Evolutionary conservation across 116 monocot genomes (phyloP), one percentile per base, ranked within the genome.

Genomic region (Phalaenopsis hybrid): DNA sequence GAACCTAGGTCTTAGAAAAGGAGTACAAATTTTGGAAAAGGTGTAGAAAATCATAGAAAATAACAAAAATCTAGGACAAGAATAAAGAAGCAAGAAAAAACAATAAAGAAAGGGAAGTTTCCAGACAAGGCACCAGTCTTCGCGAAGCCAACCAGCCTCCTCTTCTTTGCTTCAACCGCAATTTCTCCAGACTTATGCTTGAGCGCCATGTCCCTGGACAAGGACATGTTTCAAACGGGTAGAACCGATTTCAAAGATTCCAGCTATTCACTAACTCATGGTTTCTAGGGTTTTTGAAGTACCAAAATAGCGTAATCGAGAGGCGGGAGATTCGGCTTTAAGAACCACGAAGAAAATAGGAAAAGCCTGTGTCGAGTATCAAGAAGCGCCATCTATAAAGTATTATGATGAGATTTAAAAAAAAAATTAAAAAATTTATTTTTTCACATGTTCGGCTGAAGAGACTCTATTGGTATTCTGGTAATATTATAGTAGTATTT

Each of bases 61-160:
- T 41, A 20, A 23, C 23, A 49, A 16, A 80, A 80, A 6, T 45
- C 28, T 61, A 80, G 25, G 49, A 34, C 5, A 28, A 68, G 69
- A 80, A 17, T 23, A 44, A 23, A 68, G 4, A 21, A 57, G 28
- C n/a, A 80, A 12, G 37, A 37, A 49, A 15, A 45, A 15, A 49
- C 25, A 3, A 28, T 16, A 1, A 28, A 75, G n/a, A 51, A 57
- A 20, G 41, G 10, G 8, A 57, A 23, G 15, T 55, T 57, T 0
- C 52, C 23, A 5, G 43, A 23, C n/a, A 50, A 18, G 13, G 12
- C 86, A 94, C 95, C 95, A 44, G 81, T 85, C 12, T 67, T 57
- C 72, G 85, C 55, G 84, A 95, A 95, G 25, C 89, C 92, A 76
- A 92, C 95, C 61, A 92, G 92, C 84, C 84, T 89, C 69, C 86